Conservation (phyloP, 441 rosid genomes). For the Daphne laureola region DNA sequence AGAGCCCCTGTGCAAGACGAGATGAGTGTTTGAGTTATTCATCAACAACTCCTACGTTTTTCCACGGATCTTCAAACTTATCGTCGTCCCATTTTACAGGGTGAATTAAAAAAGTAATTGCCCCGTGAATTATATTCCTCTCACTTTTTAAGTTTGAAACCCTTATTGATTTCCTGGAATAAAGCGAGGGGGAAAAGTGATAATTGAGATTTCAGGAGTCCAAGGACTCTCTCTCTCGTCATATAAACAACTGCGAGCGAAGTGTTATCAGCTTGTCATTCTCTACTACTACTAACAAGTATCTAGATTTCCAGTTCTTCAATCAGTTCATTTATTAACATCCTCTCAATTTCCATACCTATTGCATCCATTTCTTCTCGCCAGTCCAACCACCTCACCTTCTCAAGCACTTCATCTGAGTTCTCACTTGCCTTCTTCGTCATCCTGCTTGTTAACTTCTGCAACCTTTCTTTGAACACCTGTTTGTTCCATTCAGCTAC, state of each 20-base stretch:
- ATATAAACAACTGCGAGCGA: conserved; percentile 18
- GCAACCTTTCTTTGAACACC: conserved; percentile 36
- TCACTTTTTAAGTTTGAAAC: no score
- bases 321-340: conserved; percentile 57
- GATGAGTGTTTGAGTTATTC: no score
- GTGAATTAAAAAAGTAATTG: no score
- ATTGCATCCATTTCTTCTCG: conserved; percentile 47
- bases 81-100: no score
- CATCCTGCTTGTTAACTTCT: conserved; percentile 27
- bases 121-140: no score
- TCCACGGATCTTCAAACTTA: no score
- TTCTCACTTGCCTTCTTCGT: conserved; percentile 27
- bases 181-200: no score
- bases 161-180: no score
- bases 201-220: no score
- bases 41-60: no score
- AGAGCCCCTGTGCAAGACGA: no score
- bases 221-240: conserved; percentile 15
- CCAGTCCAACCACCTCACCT: conserved; percentile 53
- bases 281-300: conserved; percentile 22
- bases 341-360: conserved; percentile 67
- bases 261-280: conserved; percentile 10
- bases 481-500: conserved; percentile 29
- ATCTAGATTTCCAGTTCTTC: conserved; percentile 27
- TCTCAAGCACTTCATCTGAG: conserved; percentile 19